phyloP scores from a whole-genome alignment of 139 green algal genomes.

The Limnomonas spitsbergensis region DNA sequence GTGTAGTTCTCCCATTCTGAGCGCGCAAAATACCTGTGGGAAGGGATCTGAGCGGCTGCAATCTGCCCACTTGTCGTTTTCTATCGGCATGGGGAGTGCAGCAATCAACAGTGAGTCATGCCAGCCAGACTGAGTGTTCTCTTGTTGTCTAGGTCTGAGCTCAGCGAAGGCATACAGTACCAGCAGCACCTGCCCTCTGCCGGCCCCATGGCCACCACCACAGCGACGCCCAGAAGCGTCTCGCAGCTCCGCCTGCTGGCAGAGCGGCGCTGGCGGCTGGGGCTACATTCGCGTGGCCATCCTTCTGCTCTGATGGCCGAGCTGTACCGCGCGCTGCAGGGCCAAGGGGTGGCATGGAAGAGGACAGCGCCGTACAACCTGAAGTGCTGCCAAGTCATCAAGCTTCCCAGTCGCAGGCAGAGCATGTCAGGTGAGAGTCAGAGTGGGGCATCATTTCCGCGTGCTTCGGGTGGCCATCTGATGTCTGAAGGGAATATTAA shows the following conservation, averaged over 20 bases:
- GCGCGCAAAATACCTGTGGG: too few species aligned
- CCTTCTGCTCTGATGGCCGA: slow-evolving; percentile 83
- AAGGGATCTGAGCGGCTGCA: too few species aligned
- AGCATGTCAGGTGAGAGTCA: slow-evolving; percentile 27
- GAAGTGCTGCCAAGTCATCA: slow-evolving; percentile 76
- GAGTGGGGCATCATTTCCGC: too few species aligned
- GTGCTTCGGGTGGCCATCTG: too few species aligned
- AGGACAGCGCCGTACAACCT: slow-evolving; percentile 88
- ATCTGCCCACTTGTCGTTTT: too few species aligned
- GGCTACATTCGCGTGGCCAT: slow-evolving; percentile 66
- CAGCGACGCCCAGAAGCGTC: not conserved
- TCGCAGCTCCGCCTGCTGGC: slow-evolving; percentile 60
- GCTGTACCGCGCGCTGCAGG: slow-evolving; percentile 58
- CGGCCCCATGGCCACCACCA: not conserved
- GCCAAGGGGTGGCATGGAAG: slow-evolving; percentile 81
- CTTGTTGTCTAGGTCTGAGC: slow-evolving; percentile 11
- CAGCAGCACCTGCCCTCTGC: not conserved
- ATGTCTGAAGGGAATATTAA: too few species aligned
- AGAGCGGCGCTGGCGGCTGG: slow-evolving; percentile 85
- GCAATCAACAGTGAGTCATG: too few species aligned
- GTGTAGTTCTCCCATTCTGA: too few species aligned
- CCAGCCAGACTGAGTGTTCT: too few species aligned
- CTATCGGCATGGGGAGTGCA: too few species aligned
- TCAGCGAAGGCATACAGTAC: not conserved
- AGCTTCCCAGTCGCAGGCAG: not conserved